Conservation (phyloP, 1,139 yeast species). For the Yamadazyma friedrichii region DNA sequence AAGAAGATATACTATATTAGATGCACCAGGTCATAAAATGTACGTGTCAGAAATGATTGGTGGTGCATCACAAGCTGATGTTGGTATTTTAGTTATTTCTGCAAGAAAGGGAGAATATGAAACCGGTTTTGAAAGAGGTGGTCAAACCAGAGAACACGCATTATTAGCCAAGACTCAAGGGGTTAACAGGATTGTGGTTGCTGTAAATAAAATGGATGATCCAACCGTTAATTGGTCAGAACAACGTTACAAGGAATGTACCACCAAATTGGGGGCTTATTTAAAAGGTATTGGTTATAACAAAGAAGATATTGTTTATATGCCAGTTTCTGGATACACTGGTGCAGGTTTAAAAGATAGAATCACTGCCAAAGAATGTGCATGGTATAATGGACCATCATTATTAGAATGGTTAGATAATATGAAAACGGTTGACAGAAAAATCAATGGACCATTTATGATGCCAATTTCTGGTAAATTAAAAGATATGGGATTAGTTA, state of each 20-base stretch:
- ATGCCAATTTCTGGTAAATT: constrained; percentile 91
- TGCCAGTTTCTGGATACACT: constrained; percentile 98
- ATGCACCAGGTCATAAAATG: constrained; percentile 99
- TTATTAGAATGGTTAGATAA: constrained; percentile 84
- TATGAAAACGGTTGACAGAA: constrained; percentile 81
- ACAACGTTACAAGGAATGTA: constrained; percentile 96
- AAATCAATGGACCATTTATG: constrained; percentile 93
- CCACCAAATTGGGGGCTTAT: constrained; percentile 70
- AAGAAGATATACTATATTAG: constrained; percentile 95
- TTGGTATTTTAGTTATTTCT: constrained; percentile 92
- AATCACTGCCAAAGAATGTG: constrained; percentile 66
- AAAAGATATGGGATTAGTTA: constrained; percentile 95
- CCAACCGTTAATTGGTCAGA: constrained; percentile 95
- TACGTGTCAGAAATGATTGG: constrained; percentile 99
- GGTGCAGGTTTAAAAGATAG: constrained; percentile 96
- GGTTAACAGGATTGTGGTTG: constrained; percentile 89
- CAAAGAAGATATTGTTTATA: constrained; percentile 79
- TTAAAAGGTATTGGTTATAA: constrained; percentile 89
- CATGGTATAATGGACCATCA: constrained; percentile 95
- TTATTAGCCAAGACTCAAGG: constrained; percentile 97
- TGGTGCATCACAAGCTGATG: constrained; percentile 99
- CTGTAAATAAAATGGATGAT: constrained; percentile 98
- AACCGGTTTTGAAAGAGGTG: constrained; percentile 98
- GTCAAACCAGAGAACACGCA: constrained; percentile 99
- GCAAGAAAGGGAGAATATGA: constrained; percentile 99